Evolutionary conservation across 1,139 yeast species (phyloP).

Genomic region (Hansenula sp.): DNA sequence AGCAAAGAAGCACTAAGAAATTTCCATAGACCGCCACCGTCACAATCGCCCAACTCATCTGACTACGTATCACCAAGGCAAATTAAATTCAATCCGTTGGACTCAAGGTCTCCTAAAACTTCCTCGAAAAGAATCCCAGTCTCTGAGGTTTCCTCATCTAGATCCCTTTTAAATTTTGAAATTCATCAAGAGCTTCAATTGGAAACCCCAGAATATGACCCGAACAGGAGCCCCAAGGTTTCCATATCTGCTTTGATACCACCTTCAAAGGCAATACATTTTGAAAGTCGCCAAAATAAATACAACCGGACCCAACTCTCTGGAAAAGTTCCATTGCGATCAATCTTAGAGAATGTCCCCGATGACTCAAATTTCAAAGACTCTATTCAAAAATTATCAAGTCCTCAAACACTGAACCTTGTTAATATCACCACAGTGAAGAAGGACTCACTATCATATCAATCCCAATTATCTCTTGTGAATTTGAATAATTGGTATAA

Average conservation of each 20-base stretch:
- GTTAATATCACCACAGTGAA: not conserved
- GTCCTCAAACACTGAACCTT: not conserved
- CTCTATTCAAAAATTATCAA: not conserved
- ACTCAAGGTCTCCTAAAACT: too few species aligned
- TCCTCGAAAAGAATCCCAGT: too few species aligned
- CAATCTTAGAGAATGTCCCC: not conserved
- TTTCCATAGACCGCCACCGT: not conserved
- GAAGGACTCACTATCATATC: conserved; percentile 5
- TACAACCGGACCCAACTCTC: not conserved
- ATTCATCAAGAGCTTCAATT: not conserved
- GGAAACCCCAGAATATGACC: not conserved
- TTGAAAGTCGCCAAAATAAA: not conserved
- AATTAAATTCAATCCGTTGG: too few species aligned
- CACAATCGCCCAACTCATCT: not conserved
- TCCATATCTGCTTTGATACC: not conserved
- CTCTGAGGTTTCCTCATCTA: not conserved
- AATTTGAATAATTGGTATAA: conserved; percentile 18
- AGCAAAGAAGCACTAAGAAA: not conserved
- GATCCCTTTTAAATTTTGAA: not conserved
- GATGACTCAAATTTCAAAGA: not conserved
- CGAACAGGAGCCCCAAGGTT: not conserved
- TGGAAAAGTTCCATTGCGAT: not conserved
- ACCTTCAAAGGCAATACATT: not conserved
- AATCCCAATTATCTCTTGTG: conserved; percentile 14
- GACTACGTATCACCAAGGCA: too few species aligned